phyloP scores from a whole-genome alignment of 305 asterid species.

The Striga hermonthica region DNA sequence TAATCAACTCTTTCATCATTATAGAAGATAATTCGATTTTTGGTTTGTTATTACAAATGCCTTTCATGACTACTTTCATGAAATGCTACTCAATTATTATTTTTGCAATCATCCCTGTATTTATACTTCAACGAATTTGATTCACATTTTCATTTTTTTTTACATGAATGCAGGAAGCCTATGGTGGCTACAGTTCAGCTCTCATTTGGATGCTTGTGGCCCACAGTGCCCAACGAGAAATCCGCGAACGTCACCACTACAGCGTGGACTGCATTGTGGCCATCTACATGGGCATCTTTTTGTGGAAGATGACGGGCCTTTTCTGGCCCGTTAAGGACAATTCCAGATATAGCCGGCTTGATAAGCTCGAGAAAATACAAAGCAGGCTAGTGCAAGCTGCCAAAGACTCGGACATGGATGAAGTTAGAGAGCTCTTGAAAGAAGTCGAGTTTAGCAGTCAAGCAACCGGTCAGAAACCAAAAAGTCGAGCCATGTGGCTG shows the following conservation, averaged over 20 bases:
- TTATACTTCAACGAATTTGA: background rate
- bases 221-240: slow-evolving; percentile 92
- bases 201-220: slow-evolving; percentile 76
- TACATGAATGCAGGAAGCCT: slow-evolving; percentile 68
- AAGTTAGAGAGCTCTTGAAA: slow-evolving; percentile 58
- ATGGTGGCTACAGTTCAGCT: slow-evolving; percentile 74
- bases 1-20: too few relatives aligned
- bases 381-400: slow-evolving; percentile 68
- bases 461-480: slow-evolving; percentile 36
- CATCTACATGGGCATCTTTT: slow-evolving; percentile 79
- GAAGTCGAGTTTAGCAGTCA: slow-evolving; percentile 55
- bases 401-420: slow-evolving; percentile 72
- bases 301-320: slow-evolving; percentile 76
- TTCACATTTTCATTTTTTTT: background rate
- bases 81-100: too few relatives aligned
- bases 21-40: too few relatives aligned
- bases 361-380: slow-evolving; percentile 64
- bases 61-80: too few relatives aligned
- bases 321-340: slow-evolving; percentile 73
- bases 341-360: slow-evolving; percentile 39
- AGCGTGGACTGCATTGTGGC: slow-evolving; percentile 80
- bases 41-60: too few relatives aligned
- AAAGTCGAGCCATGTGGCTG: slow-evolving; percentile 56
- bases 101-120: background rate
- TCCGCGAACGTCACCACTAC: slow-evolving; percentile 92